phyloP scores from a whole-genome alignment of 805 yeast genomes.

The Lipomyces chichibuensis region DNA sequence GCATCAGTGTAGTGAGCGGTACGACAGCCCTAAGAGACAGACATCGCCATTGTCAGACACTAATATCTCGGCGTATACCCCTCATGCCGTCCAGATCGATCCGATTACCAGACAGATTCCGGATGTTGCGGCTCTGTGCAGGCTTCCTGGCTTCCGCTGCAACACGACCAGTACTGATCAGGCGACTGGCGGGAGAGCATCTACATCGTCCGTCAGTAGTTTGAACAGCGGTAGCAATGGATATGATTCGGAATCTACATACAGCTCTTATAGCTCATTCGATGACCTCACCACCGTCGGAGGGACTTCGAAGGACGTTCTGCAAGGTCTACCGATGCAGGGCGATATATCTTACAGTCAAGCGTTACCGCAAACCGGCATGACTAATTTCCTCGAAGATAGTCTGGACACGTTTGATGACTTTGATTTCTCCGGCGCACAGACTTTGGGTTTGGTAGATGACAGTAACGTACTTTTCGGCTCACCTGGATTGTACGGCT shows the following conservation, averaged over 20 bases:
- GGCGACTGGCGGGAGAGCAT: neutral
- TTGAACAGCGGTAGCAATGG: neutral
- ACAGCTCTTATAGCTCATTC: neutral
- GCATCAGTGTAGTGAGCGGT: neutral
- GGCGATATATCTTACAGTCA: neutral
- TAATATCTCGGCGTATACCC: neutral
- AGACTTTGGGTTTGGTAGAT: neutral
- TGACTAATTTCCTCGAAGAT: neutral
- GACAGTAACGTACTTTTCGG: neutral
- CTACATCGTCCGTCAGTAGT: neutral
- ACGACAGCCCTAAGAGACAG: neutral
- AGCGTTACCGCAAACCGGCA: neutral
- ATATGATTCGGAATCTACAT: slow-evolving; percentile 1
- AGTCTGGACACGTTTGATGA: neutral
- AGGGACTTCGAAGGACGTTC: neutral
- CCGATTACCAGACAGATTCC: neutral
- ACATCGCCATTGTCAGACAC: neutral
- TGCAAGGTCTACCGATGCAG: neutral
- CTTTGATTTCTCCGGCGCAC: neutral
- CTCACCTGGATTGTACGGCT: neutral
- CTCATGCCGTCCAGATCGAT: neutral
- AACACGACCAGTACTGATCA: neutral
- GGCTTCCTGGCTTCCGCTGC: neutral
- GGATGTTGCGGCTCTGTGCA: neutral
- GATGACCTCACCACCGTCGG: neutral